Evolutionary conservation across 2,329 filamentous ascomycete genomes (phyloP).

Genomic region (Pseudogymnoascus pannorum): DNA sequence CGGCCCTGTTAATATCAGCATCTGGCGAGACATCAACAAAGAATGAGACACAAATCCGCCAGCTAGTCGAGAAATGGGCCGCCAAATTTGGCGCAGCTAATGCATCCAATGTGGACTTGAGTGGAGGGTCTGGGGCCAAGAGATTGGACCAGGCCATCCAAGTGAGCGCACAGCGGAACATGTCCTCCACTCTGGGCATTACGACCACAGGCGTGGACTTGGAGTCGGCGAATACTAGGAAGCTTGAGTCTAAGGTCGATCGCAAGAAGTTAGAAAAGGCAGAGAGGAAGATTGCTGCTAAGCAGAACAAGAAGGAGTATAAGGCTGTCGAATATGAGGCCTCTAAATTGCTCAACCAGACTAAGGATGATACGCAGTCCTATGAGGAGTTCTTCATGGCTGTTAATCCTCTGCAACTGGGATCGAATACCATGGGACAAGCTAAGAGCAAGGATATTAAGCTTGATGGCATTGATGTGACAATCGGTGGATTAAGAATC

Average conservation of each 20-base stretch:
- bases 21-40: constrained; percentile 69
- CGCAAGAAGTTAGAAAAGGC: constrained; percentile 99
- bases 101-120: constrained; percentile 57
- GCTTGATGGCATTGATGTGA: constrained; percentile 90
- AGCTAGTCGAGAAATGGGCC: constrained; percentile 85
- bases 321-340: constrained; percentile 98
- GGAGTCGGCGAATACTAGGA: constrained; percentile 84
- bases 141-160: constrained; percentile 92
- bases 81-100: constrained; percentile 68
- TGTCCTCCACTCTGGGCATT: constrained; percentile 90
- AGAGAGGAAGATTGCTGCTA: constrained; percentile 92
- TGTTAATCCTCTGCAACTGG: constrained; percentile 91
- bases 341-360: constrained; percentile 76
- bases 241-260: constrained; percentile 96
- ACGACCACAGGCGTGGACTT: constrained; percentile 80
- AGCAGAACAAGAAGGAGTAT: constrained; percentile 97
- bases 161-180: constrained; percentile 87
- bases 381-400: constrained; percentile 99
- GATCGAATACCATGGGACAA: constrained; percentile 54
- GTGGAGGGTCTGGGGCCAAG: constrained; percentile 67
- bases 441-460: constrained; percentile 99
- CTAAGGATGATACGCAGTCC: constrained; percentile 75
- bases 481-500: constrained; percentile 83
- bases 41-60: constrained; percentile 70
- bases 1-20: constrained; percentile 87